Conservation (phyloP, 2,329 filamentous ascomycete genomes). For the Talaromyces verruculosus region DNA sequence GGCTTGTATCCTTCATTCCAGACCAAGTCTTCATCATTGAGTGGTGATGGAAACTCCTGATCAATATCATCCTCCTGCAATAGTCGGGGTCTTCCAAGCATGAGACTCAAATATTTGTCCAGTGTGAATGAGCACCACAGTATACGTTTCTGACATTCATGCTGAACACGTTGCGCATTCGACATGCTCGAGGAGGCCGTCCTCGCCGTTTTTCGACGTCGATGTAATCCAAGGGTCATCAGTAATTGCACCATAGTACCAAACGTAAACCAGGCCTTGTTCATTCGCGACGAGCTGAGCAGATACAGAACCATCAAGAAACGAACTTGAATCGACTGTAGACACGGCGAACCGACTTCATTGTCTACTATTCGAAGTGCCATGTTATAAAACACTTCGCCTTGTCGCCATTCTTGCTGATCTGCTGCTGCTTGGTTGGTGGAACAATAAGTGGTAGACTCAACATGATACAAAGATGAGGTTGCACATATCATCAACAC, state of each 20-base stretch:
- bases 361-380: background rate
- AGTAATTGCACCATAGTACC: conserved; percentile 40
- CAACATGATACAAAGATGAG: background rate
- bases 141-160: background rate
- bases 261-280: conserved; percentile 41
- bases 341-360: background rate
- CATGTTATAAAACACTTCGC: background rate
- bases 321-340: conserved; percentile 28
- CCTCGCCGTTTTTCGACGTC: conserved; percentile 13
- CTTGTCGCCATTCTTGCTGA: background rate
- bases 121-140: background rate
- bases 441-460: background rate
- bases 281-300: conserved; percentile 38
- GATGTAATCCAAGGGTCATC: conserved; percentile 40
- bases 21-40: background rate
- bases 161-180: background rate
- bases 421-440: background rate
- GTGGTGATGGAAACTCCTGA: background rate
- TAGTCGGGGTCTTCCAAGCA: conserved; percentile 39
- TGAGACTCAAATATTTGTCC: conserved; percentile 38
- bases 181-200: background rate
- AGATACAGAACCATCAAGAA: conserved; percentile 35
- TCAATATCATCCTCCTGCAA: conserved; percentile 35
- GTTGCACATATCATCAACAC: background rate
- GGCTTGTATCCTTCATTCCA: background rate